Conservation (phyloP, 1,284 basidiomycete species). For the Exsudoporus floridanus region DNA sequence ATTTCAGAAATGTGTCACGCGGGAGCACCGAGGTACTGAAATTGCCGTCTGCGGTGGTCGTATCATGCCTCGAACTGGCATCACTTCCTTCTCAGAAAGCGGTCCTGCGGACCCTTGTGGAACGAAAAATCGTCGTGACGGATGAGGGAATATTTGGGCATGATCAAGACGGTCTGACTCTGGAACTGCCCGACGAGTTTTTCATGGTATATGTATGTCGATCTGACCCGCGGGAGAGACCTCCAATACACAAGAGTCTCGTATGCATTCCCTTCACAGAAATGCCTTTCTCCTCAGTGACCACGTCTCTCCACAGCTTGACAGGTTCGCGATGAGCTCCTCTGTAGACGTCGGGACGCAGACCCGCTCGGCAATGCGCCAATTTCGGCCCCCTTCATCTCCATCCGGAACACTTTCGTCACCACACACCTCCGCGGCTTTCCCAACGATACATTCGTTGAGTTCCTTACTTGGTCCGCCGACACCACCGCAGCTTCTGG, state of each 20-base stretch:
- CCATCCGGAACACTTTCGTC: slow-evolving; percentile 23
- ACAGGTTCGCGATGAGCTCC: slow-evolving; percentile 74
- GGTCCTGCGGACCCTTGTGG: slow-evolving; percentile 53
- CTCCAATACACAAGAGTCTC: slow-evolving; percentile 59
- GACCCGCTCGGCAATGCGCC: slow-evolving; percentile 39
- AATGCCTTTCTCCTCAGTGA: not conserved
- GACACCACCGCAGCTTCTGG: slow-evolving; percentile 19
- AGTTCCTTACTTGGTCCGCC: slow-evolving; percentile 17
- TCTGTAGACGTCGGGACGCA: slow-evolving; percentile 48
- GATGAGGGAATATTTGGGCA: slow-evolving; percentile 31
- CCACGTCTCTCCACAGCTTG: slow-evolving; percentile 48
- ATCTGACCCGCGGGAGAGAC: slow-evolving; percentile 59
- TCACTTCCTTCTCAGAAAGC: slow-evolving; percentile 56
- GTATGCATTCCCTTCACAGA: slow-evolving; percentile 41
- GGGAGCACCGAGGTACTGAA: slow-evolving; percentile 19
- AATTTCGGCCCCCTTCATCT: slow-evolving; percentile 35
- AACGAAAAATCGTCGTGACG: slow-evolving; percentile 52
- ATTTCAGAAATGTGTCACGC: slow-evolving; percentile 15
- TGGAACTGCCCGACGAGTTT: slow-evolving; percentile 69
- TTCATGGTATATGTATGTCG: slow-evolving; percentile 71
- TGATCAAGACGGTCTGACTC: slow-evolving; percentile 38
- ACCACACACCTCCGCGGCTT: slow-evolving; percentile 28
- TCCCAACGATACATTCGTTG: slow-evolving; percentile 17
- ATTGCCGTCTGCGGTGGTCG: slow-evolving; percentile 63
- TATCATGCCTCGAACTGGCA: slow-evolving; percentile 68